phyloP scores from a whole-genome alignment of 345 rosid species.

The Noccaea bulbosa region DNA sequence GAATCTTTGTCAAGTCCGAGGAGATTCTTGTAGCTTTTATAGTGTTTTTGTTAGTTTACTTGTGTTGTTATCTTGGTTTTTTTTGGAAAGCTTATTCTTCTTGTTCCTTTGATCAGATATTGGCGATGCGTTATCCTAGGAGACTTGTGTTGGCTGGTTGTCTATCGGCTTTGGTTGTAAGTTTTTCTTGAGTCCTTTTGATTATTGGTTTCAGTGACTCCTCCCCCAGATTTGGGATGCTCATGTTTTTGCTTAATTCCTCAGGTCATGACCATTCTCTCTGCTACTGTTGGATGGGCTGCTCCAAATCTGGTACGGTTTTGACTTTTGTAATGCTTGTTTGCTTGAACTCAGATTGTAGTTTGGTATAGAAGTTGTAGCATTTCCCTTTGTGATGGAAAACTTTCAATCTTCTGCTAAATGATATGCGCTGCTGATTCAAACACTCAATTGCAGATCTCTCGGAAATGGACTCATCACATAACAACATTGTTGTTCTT shows the following conservation, averaged over 20 bases:
- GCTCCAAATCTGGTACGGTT: constrained; percentile 78
- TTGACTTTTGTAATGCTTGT: constrained; percentile 3
- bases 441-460: constrained; percentile 58
- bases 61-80: neutral
- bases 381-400: neutral
- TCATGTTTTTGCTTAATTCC: constrained; percentile 34
- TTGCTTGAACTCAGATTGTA: neutral
- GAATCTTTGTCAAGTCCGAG: neutral
- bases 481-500: constrained; percentile 81
- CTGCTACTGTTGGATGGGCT: constrained; percentile 93
- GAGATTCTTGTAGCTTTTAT: neutral
- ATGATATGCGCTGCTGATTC: neutral
- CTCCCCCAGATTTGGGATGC: constrained; percentile 5
- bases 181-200: constrained; percentile 33
- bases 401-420: neutral
- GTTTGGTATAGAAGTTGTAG: neutral
- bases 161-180: constrained; percentile 73
- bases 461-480: constrained; percentile 96
- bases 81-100: constrained; percentile 4
- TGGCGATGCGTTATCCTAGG: constrained; percentile 98
- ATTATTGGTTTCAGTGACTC: constrained; percentile 4
- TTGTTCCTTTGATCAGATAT: constrained; percentile 57
- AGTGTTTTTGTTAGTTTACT: constrained; percentile 9
- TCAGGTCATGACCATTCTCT: constrained; percentile 95
- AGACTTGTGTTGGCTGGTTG: constrained; percentile 95